These are phyloP conservation scores for Citrullus amarus DNA, from an alignment of 306 rosid genomes.

Conservation along the genomic window DNA sequence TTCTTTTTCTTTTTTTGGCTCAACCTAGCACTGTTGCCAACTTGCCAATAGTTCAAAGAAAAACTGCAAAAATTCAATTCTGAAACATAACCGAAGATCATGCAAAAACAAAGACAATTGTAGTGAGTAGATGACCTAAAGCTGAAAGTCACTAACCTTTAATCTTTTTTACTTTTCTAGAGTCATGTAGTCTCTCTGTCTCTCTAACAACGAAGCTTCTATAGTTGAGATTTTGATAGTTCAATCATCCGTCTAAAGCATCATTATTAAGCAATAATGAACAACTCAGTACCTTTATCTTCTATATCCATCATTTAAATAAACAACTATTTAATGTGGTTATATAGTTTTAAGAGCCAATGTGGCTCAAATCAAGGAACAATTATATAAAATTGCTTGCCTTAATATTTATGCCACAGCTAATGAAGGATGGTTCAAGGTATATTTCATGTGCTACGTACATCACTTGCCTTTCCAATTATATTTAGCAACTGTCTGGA, in stretches of 20 bases:
- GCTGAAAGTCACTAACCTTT: neutral
- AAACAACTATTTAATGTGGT: neutral
- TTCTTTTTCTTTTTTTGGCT: neutral
- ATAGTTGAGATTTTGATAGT: neutral
- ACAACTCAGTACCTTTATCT: neutral
- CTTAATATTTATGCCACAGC: neutral
- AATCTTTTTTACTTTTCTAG: neutral
- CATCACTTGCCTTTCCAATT: neutral
- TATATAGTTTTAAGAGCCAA: neutral
- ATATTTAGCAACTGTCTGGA: neutral
- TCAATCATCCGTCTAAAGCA: neutral
- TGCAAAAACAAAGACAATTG: neutral
- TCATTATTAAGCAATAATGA: neutral
- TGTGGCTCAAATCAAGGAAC: neutral
- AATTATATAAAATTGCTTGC: neutral
- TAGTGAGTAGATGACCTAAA: neutral
- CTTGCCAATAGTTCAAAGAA: neutral
- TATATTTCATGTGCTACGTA: neutral
- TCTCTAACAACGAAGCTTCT: neutral
- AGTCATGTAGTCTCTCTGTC: neutral
- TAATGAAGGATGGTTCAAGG: neutral
- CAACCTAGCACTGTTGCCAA: neutral
- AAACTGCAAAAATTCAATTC: neutral
- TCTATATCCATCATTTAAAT: neutral
- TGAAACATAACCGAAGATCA: neutral